Conservation (phyloP, 2,329 filamentous ascomycete species). For the Penicillium sp. region DNA sequence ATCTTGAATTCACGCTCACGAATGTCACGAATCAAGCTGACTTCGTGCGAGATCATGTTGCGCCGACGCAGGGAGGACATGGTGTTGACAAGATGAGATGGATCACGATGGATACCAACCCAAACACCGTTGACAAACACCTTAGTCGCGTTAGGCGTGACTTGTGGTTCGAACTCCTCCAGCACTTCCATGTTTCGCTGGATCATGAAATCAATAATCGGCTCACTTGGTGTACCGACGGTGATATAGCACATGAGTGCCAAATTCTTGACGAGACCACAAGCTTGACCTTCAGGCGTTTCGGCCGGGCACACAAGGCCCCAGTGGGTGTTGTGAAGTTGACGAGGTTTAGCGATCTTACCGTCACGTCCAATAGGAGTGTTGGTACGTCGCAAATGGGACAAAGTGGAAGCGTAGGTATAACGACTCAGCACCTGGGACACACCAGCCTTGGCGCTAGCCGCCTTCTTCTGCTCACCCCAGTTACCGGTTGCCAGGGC, state of each 20-base stretch:
- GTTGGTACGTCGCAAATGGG: slow-evolving; percentile 94
- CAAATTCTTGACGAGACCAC: slow-evolving; percentile 95
- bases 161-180: slow-evolving; percentile 85
- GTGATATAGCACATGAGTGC: slow-evolving; percentile 98
- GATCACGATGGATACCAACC: slow-evolving; percentile 92
- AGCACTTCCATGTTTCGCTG: slow-evolving; percentile 93
- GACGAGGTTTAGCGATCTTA: slow-evolving; percentile 95
- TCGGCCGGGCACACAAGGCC: slow-evolving; percentile 95
- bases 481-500: slow-evolving; percentile 97
- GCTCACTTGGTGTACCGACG: slow-evolving; percentile 85
- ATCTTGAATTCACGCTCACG: slow-evolving; percentile 98
- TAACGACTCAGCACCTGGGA: slow-evolving; percentile 98
- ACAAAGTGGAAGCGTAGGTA: slow-evolving; percentile 93
- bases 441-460: slow-evolving; percentile 90
- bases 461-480: slow-evolving; percentile 99
- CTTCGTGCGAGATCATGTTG: slow-evolving; percentile 83
- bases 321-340: slow-evolving; percentile 98
- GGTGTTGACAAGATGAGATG: slow-evolving; percentile 75
- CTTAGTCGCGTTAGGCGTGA: slow-evolving; percentile 90
- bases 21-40: slow-evolving; percentile 93
- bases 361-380: slow-evolving; percentile 97
- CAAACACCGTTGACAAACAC: slow-evolving; percentile 97
- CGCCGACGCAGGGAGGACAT: slow-evolving; percentile 75
- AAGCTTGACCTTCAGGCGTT: slow-evolving; percentile 96
- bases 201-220: slow-evolving; percentile 93